Base-by-base conservation (phyloP, 805 yeast genomes). In the Zygoascus bituminiphila region DNA sequence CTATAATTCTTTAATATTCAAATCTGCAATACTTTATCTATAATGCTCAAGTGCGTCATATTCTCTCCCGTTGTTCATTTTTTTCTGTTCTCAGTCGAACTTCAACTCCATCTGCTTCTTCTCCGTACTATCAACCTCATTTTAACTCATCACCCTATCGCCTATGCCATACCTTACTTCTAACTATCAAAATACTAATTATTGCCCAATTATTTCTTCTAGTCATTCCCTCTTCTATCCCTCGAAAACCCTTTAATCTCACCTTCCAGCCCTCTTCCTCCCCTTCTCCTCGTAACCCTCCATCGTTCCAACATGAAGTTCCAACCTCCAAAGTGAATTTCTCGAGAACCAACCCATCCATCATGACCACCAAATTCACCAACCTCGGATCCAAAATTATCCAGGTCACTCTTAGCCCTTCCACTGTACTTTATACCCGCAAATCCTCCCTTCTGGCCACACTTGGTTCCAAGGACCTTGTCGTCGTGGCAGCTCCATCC, bases 381-480 rank as follows among this genome's bases (percentile, higher is more conserved):
- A 4, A 14, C 21, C 26, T 41, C 25, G 44, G 44, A 4, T 15
- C 31, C 14, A 4, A 25, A 14, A 53, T 74, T 25, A 59, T 74
- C 44, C 65, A 65, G 44, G 68, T 74, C 12, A 58, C 64, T n/a
- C 48, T 74, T 43, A 76, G 77, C 5, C 67, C 72, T 10, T 61
- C 69, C 2, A 62, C 73, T 2, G 57, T 57, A 22, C 54, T 72
- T 26, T 68, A 62, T 46, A 63, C 71, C 23, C 57, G 71, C 29
- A 62, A 68, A 41, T 74, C 74, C 21, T 54, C 69, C 0, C 55
- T 74, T 39, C 59, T 73, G n/a, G 75, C 73, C 1, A 61, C 72
- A 15, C 45, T 26, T 17, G 43, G 23, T 36, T 47, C 35, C 20
- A 21, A 35, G 29, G n/a, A 25, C 9, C 33, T n/a, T 7, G 33